Conservation (phyloP, 495 filamentous ascomycete genomes). For the Aspergillus olivimuriae region DNA sequence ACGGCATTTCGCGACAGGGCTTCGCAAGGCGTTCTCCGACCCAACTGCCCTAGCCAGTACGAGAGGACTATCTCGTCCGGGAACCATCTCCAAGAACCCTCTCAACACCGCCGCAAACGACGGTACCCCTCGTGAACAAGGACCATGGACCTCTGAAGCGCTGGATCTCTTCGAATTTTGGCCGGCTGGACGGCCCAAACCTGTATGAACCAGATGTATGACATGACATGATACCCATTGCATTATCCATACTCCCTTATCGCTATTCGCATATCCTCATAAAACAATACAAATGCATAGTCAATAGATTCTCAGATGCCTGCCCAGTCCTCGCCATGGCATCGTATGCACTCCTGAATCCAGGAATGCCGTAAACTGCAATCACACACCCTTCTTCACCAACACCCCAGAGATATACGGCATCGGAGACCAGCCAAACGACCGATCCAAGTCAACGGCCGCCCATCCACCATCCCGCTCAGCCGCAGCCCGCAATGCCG, state of each 20-base stretch:
- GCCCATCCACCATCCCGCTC: slow-evolving; percentile 47
- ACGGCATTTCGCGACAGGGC: too few species aligned
- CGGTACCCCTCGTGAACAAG: slow-evolving; percentile 17
- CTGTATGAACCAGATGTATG: too few species aligned
- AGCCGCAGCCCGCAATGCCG: slow-evolving; percentile 40
- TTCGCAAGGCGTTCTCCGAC: slow-evolving; percentile 35
- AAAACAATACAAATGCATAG: too few species aligned
- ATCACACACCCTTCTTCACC: slow-evolving; percentile 35
- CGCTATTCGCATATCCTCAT: too few species aligned
- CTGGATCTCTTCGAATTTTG: slow-evolving; percentile 55
- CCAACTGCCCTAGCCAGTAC: slow-evolving; percentile 20
- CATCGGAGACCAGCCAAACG: slow-evolving; percentile 40
- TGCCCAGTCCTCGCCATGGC: too few species aligned
- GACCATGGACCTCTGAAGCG: slow-evolving; percentile 55
- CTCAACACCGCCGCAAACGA: slow-evolving; percentile 11
- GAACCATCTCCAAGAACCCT: slow-evolving; percentile 12
- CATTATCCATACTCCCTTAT: neutral
- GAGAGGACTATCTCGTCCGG: slow-evolving; percentile 9
- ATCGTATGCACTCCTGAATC: too few species aligned
- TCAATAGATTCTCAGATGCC: too few species aligned
- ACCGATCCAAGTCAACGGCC: slow-evolving; percentile 44
- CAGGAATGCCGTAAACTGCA: too few species aligned
- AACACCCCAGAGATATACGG: slow-evolving; percentile 52
- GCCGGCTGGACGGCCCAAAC: slow-evolving; percentile 35
- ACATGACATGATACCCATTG: slow-evolving; percentile 14